Percentiles rank a stretch among this genome's conserved stretches.
These are phyloP conservation scores for Inonotus hispidus DNA, from an alignment of 1,284 basidiomycete genomes.

Conservation along the genomic window DNA sequence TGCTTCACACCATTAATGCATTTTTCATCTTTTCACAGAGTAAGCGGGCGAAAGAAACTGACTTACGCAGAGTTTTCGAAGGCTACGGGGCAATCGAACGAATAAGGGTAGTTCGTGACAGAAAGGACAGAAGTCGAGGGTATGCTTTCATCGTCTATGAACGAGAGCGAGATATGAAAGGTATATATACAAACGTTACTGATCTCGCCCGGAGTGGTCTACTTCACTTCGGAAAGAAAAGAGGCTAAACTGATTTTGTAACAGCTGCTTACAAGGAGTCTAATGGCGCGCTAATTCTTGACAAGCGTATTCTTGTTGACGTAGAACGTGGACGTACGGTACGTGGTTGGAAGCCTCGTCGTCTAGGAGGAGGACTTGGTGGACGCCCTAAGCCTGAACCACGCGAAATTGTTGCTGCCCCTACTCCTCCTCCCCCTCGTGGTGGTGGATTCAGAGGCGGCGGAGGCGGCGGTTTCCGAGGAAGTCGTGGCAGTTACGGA, in stretches of 20 bases:
- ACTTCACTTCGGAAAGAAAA: conserved; percentile 20
- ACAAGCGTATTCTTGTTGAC: conserved; percentile 93
- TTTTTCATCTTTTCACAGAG: conserved; percentile 44
- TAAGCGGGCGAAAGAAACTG: conserved; percentile 85
- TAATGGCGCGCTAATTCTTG: conserved; percentile 94
- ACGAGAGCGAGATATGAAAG: conserved; percentile 98
- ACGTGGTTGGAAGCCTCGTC: conserved; percentile 95
- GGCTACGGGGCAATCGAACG: conserved; percentile 92
- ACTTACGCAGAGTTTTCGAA: conserved; percentile 93
- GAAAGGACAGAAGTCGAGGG: conserved; percentile 80
- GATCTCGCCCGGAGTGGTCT: conserved; percentile 15
- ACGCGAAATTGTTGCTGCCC: conserved; percentile 37
- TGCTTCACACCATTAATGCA: conserved; percentile 20
- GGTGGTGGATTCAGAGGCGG: conserved; percentile 26
- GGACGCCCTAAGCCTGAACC: conserved; percentile 85
- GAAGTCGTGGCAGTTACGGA: conserved; percentile 25
- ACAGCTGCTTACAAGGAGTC: conserved; percentile 98
- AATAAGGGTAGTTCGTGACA: conserved; percentile 86
- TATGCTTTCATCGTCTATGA: conserved; percentile 99
- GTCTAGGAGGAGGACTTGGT: conserved; percentile 92
- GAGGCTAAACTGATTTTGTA: conserved; percentile 6
- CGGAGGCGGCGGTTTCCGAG: conserved; percentile 18
- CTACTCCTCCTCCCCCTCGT: conserved; percentile 35
- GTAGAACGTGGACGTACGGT: conserved; percentile 98
- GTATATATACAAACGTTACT: conserved; percentile 37